These are phyloP conservation scores for Fusarium nisikadoi DNA, from an alignment of 2,329 filamentous ascomycete genomes.

Conservation along the genomic window DNA sequence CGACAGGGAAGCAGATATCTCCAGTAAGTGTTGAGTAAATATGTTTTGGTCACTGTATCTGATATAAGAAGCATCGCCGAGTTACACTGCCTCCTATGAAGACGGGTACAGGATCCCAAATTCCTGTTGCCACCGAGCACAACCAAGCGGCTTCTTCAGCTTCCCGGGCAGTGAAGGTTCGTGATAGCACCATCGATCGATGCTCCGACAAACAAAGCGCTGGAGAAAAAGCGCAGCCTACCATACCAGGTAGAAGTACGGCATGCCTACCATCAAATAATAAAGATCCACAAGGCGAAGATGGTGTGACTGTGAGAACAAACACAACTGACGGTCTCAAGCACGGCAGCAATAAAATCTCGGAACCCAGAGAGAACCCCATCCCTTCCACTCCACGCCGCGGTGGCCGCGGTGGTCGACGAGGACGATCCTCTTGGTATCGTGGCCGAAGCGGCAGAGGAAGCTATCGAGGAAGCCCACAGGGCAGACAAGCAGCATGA, in stretches of 20 bases:
- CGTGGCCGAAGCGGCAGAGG: constrained; percentile 45
- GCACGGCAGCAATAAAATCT: constrained; percentile 23
- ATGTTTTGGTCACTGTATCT: not conserved
- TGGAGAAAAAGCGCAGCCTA: not conserved
- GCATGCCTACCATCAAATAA: not conserved
- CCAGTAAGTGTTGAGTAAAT: constrained; percentile 5
- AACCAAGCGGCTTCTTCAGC: constrained; percentile 11
- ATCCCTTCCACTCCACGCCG: constrained; percentile 17
- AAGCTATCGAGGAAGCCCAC: constrained; percentile 16
- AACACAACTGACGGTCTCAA: not conserved
- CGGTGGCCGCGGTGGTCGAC: constrained; percentile 39
- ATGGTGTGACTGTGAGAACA: not conserved
- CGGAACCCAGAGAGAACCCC: constrained; percentile 1
- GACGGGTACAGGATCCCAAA: constrained; percentile 31
- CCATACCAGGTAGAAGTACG: not conserved
- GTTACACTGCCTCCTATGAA: constrained; percentile 44
- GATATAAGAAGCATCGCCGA: constrained; percentile 35
- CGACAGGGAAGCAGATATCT: constrained; percentile 15
- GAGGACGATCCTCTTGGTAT: constrained; percentile 41
- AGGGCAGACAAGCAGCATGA: constrained; percentile 6
- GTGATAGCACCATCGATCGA: not conserved
- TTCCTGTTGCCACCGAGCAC: constrained; percentile 39
- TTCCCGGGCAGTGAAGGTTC: not conserved
- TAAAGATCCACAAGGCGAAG: not conserved
- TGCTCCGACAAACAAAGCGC: not conserved